phyloP scores from a whole-genome alignment of 2,329 filamentous ascomycete genomes.

The Diplocarpon mali region DNA sequence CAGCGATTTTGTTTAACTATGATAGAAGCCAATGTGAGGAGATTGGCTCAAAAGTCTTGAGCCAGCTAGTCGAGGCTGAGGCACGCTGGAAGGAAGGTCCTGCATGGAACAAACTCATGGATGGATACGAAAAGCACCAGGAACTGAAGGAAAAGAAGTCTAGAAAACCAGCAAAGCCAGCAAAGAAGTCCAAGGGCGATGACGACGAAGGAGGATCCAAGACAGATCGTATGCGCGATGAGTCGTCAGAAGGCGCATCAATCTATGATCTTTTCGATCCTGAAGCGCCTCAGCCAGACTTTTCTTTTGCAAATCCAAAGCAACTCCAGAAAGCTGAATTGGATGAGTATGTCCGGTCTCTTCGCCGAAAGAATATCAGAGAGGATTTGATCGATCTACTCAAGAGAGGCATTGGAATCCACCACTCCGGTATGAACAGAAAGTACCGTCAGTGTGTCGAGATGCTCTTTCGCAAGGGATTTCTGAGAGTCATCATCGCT shows the following conservation, averaged over 20 bases:
- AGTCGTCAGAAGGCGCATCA: slow-evolving; percentile 42
- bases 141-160: slow-evolving; percentile 34
- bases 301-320: slow-evolving; percentile 54
- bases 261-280: slow-evolving; percentile 57
- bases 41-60: slow-evolving; percentile 40
- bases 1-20: slow-evolving; percentile 69
- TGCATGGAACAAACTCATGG: slow-evolving; percentile 50
- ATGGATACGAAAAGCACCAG: slow-evolving; percentile 47
- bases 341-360: slow-evolving; percentile 38
- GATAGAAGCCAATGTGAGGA: slow-evolving; percentile 54
- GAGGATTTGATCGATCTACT: slow-evolving; percentile 49
- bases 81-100: slow-evolving; percentile 42
- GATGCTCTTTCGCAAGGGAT: slow-evolving; percentile 64
- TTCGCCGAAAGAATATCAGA: slow-evolving; percentile 39
- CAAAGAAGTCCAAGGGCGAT: slow-evolving; percentile 34
- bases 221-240: slow-evolving; percentile 45
- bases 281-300: slow-evolving; percentile 48
- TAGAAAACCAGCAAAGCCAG: slow-evolving; percentile 32
- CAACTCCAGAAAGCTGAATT: slow-evolving; percentile 49
- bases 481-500: slow-evolving; percentile 58
- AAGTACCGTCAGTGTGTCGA: slow-evolving; percentile 65
- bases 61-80: slow-evolving; percentile 44
- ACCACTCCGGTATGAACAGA: slow-evolving; percentile 72
- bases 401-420: slow-evolving; percentile 59
- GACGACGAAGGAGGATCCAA: slow-evolving; percentile 41